Evolutionary conservation across 1,284 basidiomycete species (phyloP), one percentile per base, ranked within the genome.

Genomic region (Pyrrhoderma lamaoense): DNA sequence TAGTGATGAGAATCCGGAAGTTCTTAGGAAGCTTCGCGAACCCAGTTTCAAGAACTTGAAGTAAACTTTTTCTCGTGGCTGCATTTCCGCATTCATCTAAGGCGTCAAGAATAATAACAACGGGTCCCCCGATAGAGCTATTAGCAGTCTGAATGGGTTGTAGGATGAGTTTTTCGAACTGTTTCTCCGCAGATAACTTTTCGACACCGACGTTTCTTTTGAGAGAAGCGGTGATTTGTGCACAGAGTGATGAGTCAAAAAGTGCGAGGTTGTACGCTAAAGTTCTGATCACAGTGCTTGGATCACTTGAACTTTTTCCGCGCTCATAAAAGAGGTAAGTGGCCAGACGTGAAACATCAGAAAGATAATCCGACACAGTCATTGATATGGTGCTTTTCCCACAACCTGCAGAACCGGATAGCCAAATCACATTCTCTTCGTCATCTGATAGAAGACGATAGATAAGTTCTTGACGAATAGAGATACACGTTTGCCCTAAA

Each of bases 391-490:
- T 57, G 45, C 51, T 54, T 44, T 57, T 52, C 14, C 65, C 64
- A 8, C 55, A 49, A 48, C 65, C 65, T 13, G 65, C 64, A 44
- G 62, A 62, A 45, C 64, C 64, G 57, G 62, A 64, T 56, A 62
- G 39, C 48, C 48, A 50, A 13, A 50, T 18, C 8, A 44, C 21
- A 23, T 48, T 48, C 13, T 19, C 2, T 18, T 18, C 23, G 19
- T 1, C 18, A 23, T 23, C 47, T 8, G 47, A 40, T 7, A 31
- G 18, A 13, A 46, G 4, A 18, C 25, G 35, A 3, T 2, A 2
- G 2, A 34, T 11, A 3, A 46, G 7, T 35, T 31, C 2, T 14
- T 34, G 14, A 5, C 27, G 23, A 18, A 46, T 31, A 2, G 7
- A 16, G 25, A 16, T 22, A 35, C 44, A 35, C 18, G 25, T 46